Evolutionary conservation across 768 basidiomycete species (phyloP).

Genomic region (Leccinum ochraceum): DNA sequence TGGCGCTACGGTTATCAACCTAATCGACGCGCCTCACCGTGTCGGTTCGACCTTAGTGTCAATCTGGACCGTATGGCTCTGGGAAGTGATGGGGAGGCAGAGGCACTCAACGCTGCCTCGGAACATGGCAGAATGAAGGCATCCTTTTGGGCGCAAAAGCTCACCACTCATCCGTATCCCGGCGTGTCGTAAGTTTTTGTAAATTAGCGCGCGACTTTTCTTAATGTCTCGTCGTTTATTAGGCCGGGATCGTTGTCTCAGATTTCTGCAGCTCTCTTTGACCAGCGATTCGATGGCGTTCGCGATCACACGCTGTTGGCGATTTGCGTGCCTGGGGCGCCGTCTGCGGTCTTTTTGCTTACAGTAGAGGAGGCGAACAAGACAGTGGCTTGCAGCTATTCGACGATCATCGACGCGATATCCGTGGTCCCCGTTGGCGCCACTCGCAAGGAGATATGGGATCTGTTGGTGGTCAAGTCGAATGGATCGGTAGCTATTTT

Average conservation of each 20-base stretch:
- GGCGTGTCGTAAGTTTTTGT: slow-evolving; percentile 49
- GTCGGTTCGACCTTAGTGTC: slow-evolving; percentile 56
- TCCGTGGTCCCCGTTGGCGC: slow-evolving; percentile 60
- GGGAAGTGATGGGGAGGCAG: slow-evolving; percentile 48
- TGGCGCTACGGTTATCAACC: slow-evolving; percentile 73
- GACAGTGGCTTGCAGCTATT: slow-evolving; percentile 41
- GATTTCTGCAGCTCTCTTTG: slow-evolving; percentile 63
- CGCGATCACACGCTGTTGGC: slow-evolving; percentile 53
- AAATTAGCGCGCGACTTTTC: neutral
- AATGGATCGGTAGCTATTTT: slow-evolving; percentile 55
- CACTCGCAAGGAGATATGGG: slow-evolving; percentile 63
- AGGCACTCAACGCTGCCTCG: slow-evolving; percentile 39
- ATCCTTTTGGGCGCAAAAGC: slow-evolving; percentile 69
- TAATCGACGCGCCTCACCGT: slow-evolving; percentile 41
- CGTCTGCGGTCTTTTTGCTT: slow-evolving; percentile 51
- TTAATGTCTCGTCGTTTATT: slow-evolving; percentile 6
- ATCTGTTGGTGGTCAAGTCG: slow-evolving; percentile 67
- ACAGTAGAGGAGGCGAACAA: slow-evolving; percentile 40
- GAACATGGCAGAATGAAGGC: slow-evolving; percentile 71
- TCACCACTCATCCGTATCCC: slow-evolving; percentile 51
- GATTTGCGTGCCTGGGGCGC: slow-evolving; percentile 51
- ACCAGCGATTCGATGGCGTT: slow-evolving; percentile 62
- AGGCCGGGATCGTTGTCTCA: slow-evolving; percentile 20
- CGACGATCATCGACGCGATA: slow-evolving; percentile 44
- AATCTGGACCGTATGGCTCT: slow-evolving; percentile 71